phyloP scores from a whole-genome alignment of 345 rosid species.

The Ceriops decandra region DNA sequence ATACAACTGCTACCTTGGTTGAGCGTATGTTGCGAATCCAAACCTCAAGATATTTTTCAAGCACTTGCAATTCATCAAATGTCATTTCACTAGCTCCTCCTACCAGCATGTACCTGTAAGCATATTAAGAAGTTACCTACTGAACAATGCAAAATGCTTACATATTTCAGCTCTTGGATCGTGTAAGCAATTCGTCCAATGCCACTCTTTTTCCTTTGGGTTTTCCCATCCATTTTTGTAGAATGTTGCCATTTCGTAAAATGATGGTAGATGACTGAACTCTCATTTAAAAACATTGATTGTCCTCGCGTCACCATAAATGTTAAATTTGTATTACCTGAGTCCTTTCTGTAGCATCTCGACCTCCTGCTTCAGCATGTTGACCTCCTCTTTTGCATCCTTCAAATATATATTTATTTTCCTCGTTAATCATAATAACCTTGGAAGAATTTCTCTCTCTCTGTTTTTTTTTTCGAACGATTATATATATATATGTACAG shows the following conservation, averaged over 20 bases:
- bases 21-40: constrained; percentile 85
- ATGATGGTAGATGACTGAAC: too few species aligned
- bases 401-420: constrained; percentile 4
- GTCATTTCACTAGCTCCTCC: constrained; percentile 67
- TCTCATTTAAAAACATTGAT: not conserved
- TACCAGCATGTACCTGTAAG: constrained; percentile 67
- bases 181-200: too few species aligned
- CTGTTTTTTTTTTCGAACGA: too few species aligned
- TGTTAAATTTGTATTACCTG: constrained; percentile 35
- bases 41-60: constrained; percentile 80
- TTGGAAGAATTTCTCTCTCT: not conserved
- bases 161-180: too few species aligned
- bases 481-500: too few species aligned
- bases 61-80: constrained; percentile 60
- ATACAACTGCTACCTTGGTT: constrained; percentile 53
- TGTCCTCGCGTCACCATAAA: not conserved
- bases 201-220: too few species aligned
- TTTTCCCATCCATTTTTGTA: too few species aligned
- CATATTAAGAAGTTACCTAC: not conserved
- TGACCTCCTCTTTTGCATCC: constrained; percentile 63
- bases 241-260: too few species aligned
- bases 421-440: not conserved
- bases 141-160: too few species aligned
- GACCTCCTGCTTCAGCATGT: constrained; percentile 66
- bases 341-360: constrained; percentile 67